Conservation (phyloP, 1,284 basidiomycete genomes). For the Tausonia pullulans region DNA sequence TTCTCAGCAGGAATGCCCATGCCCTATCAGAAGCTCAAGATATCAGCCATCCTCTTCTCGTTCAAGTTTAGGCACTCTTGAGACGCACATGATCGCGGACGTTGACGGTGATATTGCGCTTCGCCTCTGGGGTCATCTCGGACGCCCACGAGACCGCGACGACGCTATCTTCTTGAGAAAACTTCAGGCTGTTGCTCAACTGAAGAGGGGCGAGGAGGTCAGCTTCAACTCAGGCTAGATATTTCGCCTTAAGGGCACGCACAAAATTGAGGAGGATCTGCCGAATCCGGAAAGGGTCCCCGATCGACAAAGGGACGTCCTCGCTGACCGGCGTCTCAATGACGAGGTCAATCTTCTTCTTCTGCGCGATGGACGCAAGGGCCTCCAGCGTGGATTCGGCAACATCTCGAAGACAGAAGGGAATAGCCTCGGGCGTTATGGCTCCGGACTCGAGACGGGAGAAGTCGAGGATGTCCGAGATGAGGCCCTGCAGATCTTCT, state of each 20-base stretch:
- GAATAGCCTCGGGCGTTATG: constrained; percentile 34
- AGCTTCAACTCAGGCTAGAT: constrained; percentile 20
- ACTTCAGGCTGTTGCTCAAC: constrained; percentile 31
- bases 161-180: constrained; percentile 25
- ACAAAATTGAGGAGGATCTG: constrained; percentile 23
- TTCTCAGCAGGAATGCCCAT: constrained; percentile 16
- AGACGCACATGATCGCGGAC: constrained; percentile 26
- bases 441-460: constrained; percentile 36
- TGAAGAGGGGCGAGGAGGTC: constrained; percentile 16
- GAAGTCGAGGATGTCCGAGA: constrained; percentile 38
- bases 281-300: constrained; percentile 31
- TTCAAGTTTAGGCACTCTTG: too few relatives aligned
- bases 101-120: constrained; percentile 20
- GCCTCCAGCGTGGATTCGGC: constrained; percentile 30
- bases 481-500: constrained; percentile 37
- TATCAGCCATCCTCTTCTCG: neutral
- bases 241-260: neutral
- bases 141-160: constrained; percentile 25
- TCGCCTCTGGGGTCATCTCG: constrained; percentile 16
- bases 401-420: constrained; percentile 34
- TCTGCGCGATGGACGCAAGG: constrained; percentile 27
- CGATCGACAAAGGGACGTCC: constrained; percentile 27
- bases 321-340: constrained; percentile 24
- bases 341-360: constrained; percentile 30
- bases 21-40: neutral